Evolutionary conservation across 1,284 basidiomycete genomes (phyloP), one percentile per base, ranked within the genome.

Genomic region (Boletellus deceptivus): DNA sequence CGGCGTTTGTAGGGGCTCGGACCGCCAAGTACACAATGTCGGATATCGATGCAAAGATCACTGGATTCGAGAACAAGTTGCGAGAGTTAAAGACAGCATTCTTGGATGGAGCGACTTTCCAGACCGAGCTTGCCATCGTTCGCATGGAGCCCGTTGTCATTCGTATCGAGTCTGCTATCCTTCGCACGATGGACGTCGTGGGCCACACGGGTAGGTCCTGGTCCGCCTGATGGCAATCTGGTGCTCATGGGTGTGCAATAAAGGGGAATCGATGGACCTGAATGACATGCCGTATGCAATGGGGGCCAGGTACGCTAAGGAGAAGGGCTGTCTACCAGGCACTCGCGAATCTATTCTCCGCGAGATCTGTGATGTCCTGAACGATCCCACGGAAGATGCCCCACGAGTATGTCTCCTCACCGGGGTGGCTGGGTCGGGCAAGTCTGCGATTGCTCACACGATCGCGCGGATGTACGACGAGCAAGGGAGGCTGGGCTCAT

Each of bases 241-340:
- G 7, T 33, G 14, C 18, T 37, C n/a, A 37, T 18, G 10, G 14
- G 35, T 6, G 34, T 18, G 13, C 2, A 6, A 33, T 5, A 8
- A 22, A 45, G 34, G 6, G 13, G 52, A 49, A 29, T 13, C 24
- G 0, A 16, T 41, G 4, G 43, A 43, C 13, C 11, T 52, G 33
- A 37, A 31, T 6, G 33, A 53, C 18, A 31, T 49, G 16, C 52
- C 34, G 0, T 48, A 44, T n/a, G 52, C 42, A 14, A 0, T 2
- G 3, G 46, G 46, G 0, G 52, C 53, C 3, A 37, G 42, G 6
- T 54, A 45, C 13, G 9, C 8, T 14, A 11, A 3, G 11, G 53
- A 55, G 36, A 50, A 55, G 17, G 29, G 24, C 17, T 55, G 43
- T 14, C n/a, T 55, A 5, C 18, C 34, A 14, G 46, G 46, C n/a